A percentile compares a stretch with the other conserved stretches of the same genome.
Conservation (phyloP, 73 alveolate species). For the Uronychia binucleata region DNA sequence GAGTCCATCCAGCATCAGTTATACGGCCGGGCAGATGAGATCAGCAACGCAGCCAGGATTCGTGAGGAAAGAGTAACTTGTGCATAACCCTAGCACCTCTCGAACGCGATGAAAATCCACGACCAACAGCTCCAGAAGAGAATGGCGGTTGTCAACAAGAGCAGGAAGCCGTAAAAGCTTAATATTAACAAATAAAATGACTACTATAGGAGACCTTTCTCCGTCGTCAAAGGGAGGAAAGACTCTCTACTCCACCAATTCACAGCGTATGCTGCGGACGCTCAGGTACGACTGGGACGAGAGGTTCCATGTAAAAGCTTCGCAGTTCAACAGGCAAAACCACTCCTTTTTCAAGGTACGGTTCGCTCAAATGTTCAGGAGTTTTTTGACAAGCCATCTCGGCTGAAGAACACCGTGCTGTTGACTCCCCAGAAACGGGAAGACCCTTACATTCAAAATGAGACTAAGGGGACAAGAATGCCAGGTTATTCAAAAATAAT, state of each 20-base stretch:
- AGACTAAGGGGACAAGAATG: slow-evolving; percentile 30
- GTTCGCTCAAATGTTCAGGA: not conserved
- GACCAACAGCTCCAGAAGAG: slow-evolving; percentile 24
- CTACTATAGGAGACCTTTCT: too few species aligned
- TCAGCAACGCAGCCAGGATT: not conserved
- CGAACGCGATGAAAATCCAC: slow-evolving; percentile 20
- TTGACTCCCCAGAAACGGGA: slow-evolving; percentile 15
- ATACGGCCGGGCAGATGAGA: not conserved
- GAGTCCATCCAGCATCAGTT: not conserved
- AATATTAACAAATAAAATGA: too few species aligned
- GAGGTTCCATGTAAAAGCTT: slow-evolving; percentile 40
- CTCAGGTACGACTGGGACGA: slow-evolving; percentile 22
- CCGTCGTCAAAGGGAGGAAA: too few species aligned
- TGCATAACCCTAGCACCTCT: not conserved
- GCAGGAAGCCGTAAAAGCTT: slow-evolving; percentile 2
- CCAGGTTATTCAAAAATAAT: slow-evolving; percentile 36
- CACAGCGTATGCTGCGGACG: too few species aligned
- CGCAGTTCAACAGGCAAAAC: slow-evolving; percentile 34
- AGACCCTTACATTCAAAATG: slow-evolving; percentile 40
- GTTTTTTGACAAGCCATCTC: slow-evolving; percentile 37
- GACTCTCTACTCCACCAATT: too few species aligned
- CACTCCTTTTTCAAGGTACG: slow-evolving; percentile 47
- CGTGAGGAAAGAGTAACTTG: not conserved
- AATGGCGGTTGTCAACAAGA: slow-evolving; percentile 17
- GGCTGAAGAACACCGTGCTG: not conserved